A percentile compares a stretch with the other conserved stretches of the same genome.
Evolutionary conservation across 768 basidiomycete species (phyloP).

Genomic region (Xerocomellus chrysenteron): DNA sequence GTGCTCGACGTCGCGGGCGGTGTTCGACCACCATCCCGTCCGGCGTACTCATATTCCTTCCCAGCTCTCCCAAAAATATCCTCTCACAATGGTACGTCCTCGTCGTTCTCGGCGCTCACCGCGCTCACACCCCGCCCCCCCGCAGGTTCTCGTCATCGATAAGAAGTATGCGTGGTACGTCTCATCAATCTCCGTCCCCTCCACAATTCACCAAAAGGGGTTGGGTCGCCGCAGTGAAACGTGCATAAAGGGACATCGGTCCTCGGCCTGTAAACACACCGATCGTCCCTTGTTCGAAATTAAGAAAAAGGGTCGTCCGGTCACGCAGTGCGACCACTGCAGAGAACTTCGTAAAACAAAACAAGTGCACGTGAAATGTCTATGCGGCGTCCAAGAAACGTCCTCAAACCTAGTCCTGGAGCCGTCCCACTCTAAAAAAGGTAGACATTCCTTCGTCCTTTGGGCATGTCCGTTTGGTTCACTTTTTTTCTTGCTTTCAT

Average conservation of each 20-base stretch:
- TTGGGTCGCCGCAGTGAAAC: constrained; percentile 57
- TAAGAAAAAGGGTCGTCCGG: constrained; percentile 60
- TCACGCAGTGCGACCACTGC: constrained; percentile 56
- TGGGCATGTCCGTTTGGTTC: not conserved
- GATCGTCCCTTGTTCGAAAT: constrained; percentile 86
- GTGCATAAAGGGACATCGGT: constrained; percentile 93
- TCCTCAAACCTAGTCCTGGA: constrained; percentile 21
- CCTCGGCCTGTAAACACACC: constrained; percentile 83
- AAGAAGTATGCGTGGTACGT: constrained; percentile 83
- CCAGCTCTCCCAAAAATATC: constrained; percentile 1
- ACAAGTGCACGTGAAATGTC: constrained; percentile 47
- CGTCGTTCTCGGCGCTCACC: not conserved
- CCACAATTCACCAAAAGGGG: constrained; percentile 6
- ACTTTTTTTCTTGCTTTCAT: constrained; percentile 35
- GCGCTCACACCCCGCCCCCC: not conserved
- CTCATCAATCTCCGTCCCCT: not conserved
- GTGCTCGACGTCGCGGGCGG: constrained; percentile 59
- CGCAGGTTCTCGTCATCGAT: constrained; percentile 67
- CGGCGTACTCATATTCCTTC: constrained; percentile 19
- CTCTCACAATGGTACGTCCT: constrained; percentile 44
- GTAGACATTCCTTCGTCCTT: constrained; percentile 40
- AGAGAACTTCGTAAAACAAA: constrained; percentile 45
- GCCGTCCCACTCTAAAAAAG: constrained; percentile 54
- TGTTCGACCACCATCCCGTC: constrained; percentile 40
- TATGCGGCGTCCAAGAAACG: constrained; percentile 39